Evolutionary conservation across 495 filamentous ascomycete genomes (phyloP).

Genomic region (Paragyromitra xinjiangensis): DNA sequence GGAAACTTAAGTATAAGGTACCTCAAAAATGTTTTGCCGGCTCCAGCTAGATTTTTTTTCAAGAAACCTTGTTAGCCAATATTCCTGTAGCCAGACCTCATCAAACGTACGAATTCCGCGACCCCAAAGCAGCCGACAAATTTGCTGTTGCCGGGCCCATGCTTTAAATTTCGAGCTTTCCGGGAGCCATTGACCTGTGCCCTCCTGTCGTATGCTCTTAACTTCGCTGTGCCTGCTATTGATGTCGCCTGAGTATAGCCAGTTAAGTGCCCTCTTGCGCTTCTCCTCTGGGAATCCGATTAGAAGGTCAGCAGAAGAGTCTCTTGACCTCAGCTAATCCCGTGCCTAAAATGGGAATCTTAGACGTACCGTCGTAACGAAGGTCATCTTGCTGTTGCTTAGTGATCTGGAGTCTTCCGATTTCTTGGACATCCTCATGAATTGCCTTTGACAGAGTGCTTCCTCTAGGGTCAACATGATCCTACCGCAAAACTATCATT

Average conservation of each 20-base stretch:
- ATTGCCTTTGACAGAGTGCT: constrained; percentile 18
- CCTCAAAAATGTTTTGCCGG: neutral
- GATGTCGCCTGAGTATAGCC: constrained; percentile 34
- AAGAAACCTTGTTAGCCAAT: neutral
- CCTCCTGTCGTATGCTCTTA: constrained; percentile 22
- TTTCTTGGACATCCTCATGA: constrained; percentile 3
- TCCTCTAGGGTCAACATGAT: neutral
- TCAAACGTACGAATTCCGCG: neutral
- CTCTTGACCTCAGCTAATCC: no score
- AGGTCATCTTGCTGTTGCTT: no score
- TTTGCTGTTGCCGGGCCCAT: neutral
- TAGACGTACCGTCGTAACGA: neutral
- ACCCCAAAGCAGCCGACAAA: neutral
- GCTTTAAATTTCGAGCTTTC: constrained; percentile 5
- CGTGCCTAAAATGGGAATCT: neutral
- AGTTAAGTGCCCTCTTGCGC: constrained; percentile 23
- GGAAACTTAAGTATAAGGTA: neutral
- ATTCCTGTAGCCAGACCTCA: neutral
- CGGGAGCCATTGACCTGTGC: constrained; percentile 42
- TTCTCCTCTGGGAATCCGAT: constrained; percentile 4
- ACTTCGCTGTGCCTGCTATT: constrained; percentile 34
- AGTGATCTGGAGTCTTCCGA: neutral
- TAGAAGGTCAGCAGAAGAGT: neutral
- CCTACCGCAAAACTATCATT: neutral
- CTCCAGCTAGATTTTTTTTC: neutral